Evolutionary conservation across 2,329 filamentous ascomycete species (phyloP), one percentile per base, ranked within the genome.

Genomic region (Penicillium oxalicum): DNA sequence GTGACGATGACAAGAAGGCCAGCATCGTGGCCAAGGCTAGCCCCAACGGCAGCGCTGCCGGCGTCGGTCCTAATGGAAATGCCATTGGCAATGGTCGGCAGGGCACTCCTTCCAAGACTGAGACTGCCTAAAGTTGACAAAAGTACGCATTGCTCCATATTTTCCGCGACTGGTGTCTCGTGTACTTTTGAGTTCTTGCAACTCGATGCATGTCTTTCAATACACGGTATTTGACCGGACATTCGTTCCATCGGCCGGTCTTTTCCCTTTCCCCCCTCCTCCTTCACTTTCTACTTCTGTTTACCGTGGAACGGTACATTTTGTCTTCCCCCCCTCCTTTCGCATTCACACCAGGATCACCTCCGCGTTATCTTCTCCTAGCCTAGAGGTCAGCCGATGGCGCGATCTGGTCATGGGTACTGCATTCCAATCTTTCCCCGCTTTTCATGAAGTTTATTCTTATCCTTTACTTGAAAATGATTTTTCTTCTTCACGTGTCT

Each of bases 1-100:
- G 82, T 4, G 91, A 95, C 57, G 91, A 96, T 51, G 86, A 93
- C 36, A 82, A 82, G 67, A 68, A 75, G 53, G 59, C 57, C n/a
- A 57, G 49, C 47, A 48, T 56, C 35, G 60, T 50, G 38, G 56
- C 60, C 4, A 71, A 71, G 54, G 60, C 63, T 11, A 70, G 67
- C 48, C 68, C 67, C 18, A 60, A 63, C 37, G 62, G 63, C 13
- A 66, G 59, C 49, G 57, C 56, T 11, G 48, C 62, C 37, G 61
- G 59, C 44, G 38, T 26, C 29, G 35, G 13, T 24, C 29, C 43
- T 3, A 45, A 45, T 34, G 43, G 35, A 9, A 44, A 44, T 29
- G 42, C 33, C 26, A 28, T 45, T 48, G 57, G 54, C 42, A 56
- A 58, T 47, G 62, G 61, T 37, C 56, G 56, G 36, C 57, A 60